Evolutionary conservation across 768 basidiomycete species (phyloP).

Genomic region (Daedaleopsis sinensis): DNA sequence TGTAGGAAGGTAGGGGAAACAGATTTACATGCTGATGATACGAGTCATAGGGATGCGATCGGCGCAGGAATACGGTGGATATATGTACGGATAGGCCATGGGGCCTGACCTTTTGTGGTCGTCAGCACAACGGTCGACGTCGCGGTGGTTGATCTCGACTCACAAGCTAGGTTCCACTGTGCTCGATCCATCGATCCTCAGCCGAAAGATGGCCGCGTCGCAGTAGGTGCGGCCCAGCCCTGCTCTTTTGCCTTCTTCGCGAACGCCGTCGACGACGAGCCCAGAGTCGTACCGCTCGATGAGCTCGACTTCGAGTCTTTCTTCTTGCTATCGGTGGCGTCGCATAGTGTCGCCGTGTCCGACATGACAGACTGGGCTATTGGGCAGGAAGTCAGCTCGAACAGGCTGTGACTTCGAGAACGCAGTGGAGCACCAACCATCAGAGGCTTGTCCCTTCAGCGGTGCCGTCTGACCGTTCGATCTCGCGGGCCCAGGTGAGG

Average conservation of each 20-base stretch:
- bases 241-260: slow-evolving; percentile 6
- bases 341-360: slow-evolving; percentile 4
- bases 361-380: slow-evolving; percentile 5
- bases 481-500: not conserved
- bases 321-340: slow-evolving; percentile 1
- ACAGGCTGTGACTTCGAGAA: too few species aligned
- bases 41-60: not conserved
- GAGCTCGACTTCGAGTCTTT: not conserved
- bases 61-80: too few species aligned
- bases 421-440: not conserved
- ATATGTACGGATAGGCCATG: too few species aligned
- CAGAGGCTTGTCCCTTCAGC: not conserved
- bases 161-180: not conserved
- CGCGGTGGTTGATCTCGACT: not conserved
- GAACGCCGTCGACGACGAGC: slow-evolving; percentile 7
- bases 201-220: slow-evolving; percentile 6
- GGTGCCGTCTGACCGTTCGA: not conserved
- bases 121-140: not conserved
- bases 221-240: slow-evolving; percentile 7
- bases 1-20: slow-evolving; percentile 45
- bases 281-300: not conserved
- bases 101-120: not conserved
- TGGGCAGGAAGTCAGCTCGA: not conserved
- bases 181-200: not conserved
- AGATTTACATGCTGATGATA: not conserved